These are phyloP conservation scores for Davidsoniella eucalypti DNA, from an alignment of 2,329 filamentous ascomycete species.

Conservation along the genomic window DNA sequence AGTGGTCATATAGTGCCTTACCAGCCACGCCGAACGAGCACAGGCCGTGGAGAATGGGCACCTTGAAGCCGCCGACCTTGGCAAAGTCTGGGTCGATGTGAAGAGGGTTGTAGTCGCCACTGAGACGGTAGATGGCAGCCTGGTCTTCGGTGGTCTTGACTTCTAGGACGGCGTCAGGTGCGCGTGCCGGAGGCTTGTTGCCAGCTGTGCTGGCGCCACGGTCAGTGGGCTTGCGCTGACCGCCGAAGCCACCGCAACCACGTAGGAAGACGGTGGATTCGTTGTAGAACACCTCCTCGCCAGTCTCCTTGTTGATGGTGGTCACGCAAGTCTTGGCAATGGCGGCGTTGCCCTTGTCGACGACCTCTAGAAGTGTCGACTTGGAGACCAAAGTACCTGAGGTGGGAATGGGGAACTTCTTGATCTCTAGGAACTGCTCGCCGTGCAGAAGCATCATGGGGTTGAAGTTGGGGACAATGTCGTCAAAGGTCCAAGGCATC, in stretches of 20 bases:
- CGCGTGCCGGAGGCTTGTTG: slow-evolving; percentile 61
- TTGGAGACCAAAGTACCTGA: slow-evolving; percentile 58
- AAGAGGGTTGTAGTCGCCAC: slow-evolving; percentile 88
- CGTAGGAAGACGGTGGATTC: slow-evolving; percentile 87
- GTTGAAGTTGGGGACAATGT: slow-evolving; percentile 87
- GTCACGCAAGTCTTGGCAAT: slow-evolving; percentile 65
- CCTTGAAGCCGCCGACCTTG: slow-evolving; percentile 89
- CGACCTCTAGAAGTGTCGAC: slow-evolving; percentile 74
- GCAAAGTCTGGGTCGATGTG: slow-evolving; percentile 91
- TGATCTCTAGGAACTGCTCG: slow-evolving; percentile 93
- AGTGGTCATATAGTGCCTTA: slow-evolving; percentile 77
- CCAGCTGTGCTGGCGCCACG: slow-evolving; percentile 65
- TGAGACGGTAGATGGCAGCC: slow-evolving; percentile 82
- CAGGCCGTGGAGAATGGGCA: slow-evolving; percentile 88
- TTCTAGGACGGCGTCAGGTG: slow-evolving; percentile 69
- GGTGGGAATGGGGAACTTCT: slow-evolving; percentile 82
- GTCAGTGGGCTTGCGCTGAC: slow-evolving; percentile 58
- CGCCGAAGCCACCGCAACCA: slow-evolving; percentile 79
- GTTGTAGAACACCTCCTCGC: slow-evolving; percentile 92
- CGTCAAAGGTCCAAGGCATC: slow-evolving; percentile 60
- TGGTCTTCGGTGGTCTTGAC: slow-evolving; percentile 79
- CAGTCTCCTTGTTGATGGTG: slow-evolving; percentile 69
- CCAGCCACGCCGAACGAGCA: slow-evolving; percentile 85
- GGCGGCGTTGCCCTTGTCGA: slow-evolving; percentile 87
- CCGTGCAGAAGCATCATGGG: slow-evolving; percentile 98